phyloP scores from a whole-genome alignment of 2,329 filamentous ascomycete genomes.

The Dothistroma septosporum region DNA sequence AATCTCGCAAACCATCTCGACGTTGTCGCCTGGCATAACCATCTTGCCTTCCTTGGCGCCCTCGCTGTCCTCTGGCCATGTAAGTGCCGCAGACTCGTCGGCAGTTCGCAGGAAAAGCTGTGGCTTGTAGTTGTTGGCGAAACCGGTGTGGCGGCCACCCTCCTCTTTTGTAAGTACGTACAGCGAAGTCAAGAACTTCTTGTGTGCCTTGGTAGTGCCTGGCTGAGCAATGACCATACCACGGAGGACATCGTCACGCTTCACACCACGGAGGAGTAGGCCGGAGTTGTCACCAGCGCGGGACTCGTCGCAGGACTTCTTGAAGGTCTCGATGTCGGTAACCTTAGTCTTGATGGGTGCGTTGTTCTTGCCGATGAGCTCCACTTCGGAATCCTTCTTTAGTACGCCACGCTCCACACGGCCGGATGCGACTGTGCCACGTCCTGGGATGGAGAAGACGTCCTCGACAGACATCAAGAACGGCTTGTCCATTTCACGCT shows the following conservation, averaged over 20 bases:
- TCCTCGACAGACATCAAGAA: conserved; percentile 97
- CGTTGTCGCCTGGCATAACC: conserved; percentile 98
- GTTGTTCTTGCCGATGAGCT: conserved; percentile 82
- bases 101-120: conserved; percentile 95
- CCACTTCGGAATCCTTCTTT: conserved; percentile 91
- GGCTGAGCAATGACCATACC: conserved; percentile 92
- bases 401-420: conserved; percentile 93
- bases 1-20: conserved; percentile 90
- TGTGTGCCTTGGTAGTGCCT: conserved; percentile 78
- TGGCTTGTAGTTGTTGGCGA: conserved; percentile 92
- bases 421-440: conserved; percentile 93
- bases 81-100: conserved; percentile 68
- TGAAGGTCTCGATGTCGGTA: conserved; percentile 99
- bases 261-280: conserved; percentile 89
- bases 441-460: conserved; percentile 60
- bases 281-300: conserved; percentile 97
- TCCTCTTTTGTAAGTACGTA: conserved; percentile 98
- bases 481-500: conserved; percentile 93
- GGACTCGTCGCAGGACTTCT: conserved; percentile 98
- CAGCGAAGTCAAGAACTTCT: conserved; percentile 89
- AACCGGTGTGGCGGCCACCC: conserved; percentile 93
- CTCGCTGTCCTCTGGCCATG: conserved; percentile 79
- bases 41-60: conserved; percentile 65
- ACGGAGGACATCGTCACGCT: conserved; percentile 88
- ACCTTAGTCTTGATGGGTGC: conserved; percentile 96